phyloP scores from a whole-genome alignment of 2,329 filamentous ascomycete species.

The Didymosphaeria variabile region DNA sequence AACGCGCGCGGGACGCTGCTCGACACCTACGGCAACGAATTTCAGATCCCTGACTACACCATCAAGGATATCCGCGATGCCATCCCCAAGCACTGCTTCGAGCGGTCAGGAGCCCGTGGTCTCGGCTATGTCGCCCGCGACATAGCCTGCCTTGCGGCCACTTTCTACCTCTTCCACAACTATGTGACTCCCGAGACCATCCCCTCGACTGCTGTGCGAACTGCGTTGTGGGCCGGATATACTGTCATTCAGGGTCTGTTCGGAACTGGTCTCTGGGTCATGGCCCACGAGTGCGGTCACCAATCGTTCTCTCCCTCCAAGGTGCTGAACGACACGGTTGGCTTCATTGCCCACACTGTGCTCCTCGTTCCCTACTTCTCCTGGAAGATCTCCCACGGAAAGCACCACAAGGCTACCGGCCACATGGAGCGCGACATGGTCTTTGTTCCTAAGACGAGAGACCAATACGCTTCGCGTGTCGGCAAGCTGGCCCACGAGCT shows the following conservation, averaged over 20 bases:
- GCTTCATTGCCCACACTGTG: slow-evolving; percentile 88
- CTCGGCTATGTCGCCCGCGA: slow-evolving; percentile 88
- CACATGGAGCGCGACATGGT: slow-evolving; percentile 99
- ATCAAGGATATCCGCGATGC: slow-evolving; percentile 98
- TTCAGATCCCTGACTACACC: slow-evolving; percentile 92
- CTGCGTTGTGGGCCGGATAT: slow-evolving; percentile 71
- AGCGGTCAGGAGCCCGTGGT: slow-evolving; percentile 80
- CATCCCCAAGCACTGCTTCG: slow-evolving; percentile 96
- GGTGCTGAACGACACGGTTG: slow-evolving; percentile 87
- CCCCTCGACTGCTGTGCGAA: slow-evolving; percentile 73
- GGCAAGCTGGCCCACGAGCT: slow-evolving; percentile 83
- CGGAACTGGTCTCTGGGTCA: slow-evolving; percentile 92
- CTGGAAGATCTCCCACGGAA: slow-evolving; percentile 99
- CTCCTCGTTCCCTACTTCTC: slow-evolving; percentile 97
- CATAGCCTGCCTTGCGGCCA: slow-evolving; percentile 73
- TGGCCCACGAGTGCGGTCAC: slow-evolving; percentile 98
- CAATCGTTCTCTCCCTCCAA: slow-evolving; percentile 95
- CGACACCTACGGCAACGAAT: slow-evolving; percentile 95
- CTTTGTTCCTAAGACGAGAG: slow-evolving; percentile 91
- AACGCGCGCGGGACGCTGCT: slow-evolving; percentile 72
- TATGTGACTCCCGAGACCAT: slow-evolving; percentile 87
- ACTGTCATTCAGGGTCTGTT: slow-evolving; percentile 91
- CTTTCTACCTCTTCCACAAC: slow-evolving; percentile 89
- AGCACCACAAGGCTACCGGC: slow-evolving; percentile 99
- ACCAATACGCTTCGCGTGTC: slow-evolving; percentile 78